These are phyloP conservation scores for Zoysia pacifica DNA, from an alignment of 176 grass and related monocot genomes.

Conservation along the genomic window DNA sequence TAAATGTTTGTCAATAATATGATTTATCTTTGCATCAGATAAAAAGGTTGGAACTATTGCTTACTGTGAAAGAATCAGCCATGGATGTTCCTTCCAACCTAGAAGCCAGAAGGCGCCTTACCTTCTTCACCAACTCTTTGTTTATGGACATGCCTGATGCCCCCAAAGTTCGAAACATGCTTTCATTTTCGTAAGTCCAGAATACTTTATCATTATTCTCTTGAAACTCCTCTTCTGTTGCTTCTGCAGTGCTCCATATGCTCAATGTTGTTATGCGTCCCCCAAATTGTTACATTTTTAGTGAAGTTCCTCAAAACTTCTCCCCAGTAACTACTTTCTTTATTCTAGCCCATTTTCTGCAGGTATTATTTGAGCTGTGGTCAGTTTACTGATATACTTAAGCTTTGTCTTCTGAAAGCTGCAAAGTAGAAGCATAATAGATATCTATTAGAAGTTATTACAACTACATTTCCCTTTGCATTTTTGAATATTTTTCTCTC, in stretches of 20 bases:
- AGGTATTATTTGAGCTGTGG: slow-evolving; percentile 19
- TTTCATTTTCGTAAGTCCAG: slow-evolving; percentile 91
- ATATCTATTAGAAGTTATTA: background rate
- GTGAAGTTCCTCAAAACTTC: background rate
- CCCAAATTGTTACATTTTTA: background rate
- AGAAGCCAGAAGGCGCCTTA: slow-evolving; percentile 83
- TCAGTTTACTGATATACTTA: slow-evolving; percentile 20
- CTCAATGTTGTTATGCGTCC: background rate
- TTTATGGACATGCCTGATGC: slow-evolving; percentile 99
- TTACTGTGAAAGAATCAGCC: slow-evolving; percentile 91
- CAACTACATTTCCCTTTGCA: background rate
- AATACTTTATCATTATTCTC: slow-evolving; percentile 29
- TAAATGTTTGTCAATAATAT: slow-evolving; percentile 32
- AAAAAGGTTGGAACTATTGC: slow-evolving; percentile 74
- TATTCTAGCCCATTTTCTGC: background rate
- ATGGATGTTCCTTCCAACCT: slow-evolving; percentile 96
- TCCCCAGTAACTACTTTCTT: background rate
- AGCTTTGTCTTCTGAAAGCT: background rate
- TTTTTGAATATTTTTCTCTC: slow-evolving; percentile 17
- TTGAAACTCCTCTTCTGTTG: slow-evolving; percentile 32
- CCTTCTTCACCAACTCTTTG: slow-evolving; percentile 93
- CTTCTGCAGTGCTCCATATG: background rate
- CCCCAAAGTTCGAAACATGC: slow-evolving; percentile 91
- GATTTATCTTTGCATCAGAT: slow-evolving; percentile 52
- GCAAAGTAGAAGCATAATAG: slow-evolving; percentile 17